Base-by-base conservation (phyloP, 225 moss, liverwort and hornwort species). In the Physcomitrium patens region DNA sequence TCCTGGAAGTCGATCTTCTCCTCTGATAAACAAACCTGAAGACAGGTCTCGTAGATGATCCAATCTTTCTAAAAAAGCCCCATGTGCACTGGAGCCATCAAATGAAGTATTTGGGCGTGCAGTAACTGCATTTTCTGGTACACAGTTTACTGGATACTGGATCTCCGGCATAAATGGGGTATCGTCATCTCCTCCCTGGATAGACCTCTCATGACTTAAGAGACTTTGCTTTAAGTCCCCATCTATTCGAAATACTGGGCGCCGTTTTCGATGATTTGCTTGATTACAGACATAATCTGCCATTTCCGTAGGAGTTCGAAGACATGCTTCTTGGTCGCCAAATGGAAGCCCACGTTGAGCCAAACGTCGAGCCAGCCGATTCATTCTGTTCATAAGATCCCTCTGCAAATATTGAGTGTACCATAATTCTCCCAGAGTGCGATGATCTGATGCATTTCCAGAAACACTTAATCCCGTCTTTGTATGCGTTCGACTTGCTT, bases 51-150 rank as follows among this genome's bases (percentile, higher is more conserved):
- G 80, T 61, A 79, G 74, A 85, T 81, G 78, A 80, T 80, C 70
- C 15, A 85, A 76, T 63, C 70, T 75, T 75, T 86, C 89, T 67
- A 86, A 62, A 31, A 81, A 70, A 51, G 74, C 85, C 67, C 64
- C 74, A 57, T 74, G 72, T 7, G 68, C 44, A 28, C 70, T 75
- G 54, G 75, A 67, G 63, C 63, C 68, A 67, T 69, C 80, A 57
- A 74, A 27, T 61, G 82, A 70, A 57, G 74, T 47, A 81, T 80
- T 77, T 58, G 72, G 76, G 65, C 80, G 80, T 57, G 75, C 85
- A 27, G 90, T 75, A 11, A 92, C 84, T 64, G 90, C 77, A 72
- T 94, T 94, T 43, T 94, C 89, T 63, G 94, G 94, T 71, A 94
- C 83, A 82, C 80, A 85, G 64, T 90, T 87, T 43, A 73, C 88